Base-by-base conservation (phyloP, 345 rosid genomes). In the Boechera retrofracta region DNA sequence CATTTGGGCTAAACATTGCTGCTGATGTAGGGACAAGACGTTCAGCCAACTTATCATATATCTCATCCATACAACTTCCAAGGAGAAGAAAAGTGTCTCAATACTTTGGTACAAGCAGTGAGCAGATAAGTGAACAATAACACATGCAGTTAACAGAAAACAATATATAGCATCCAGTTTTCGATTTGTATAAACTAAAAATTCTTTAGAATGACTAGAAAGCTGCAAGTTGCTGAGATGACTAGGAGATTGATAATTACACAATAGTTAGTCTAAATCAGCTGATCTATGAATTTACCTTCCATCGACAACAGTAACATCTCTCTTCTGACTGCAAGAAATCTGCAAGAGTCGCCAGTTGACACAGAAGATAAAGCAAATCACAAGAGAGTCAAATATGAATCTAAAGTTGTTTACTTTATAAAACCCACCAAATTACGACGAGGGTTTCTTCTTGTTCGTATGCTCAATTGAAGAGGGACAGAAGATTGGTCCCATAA, bases 31-130 rank as follows among this genome's bases (percentile, higher is more conserved):
- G 91, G 75, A 90, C 77, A 65, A 92, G 67, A 39, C 85, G 87
- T 57, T 85, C 86, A 24, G 85, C 97, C 81, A 95, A 81, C 84
- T 77, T 78, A 80, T 91, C 91, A 82, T 85, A 95, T 48, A 89
- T 82, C 77, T 92, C 96, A 77, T 88, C 86, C 98, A 95, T 92
- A 72, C 82, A 81, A 57, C 99, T 92, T 82, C 64, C 59, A 68
- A 62, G 2, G 4, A 64, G 33, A n/a, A 28, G 26, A 26, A 18
- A 31, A 11, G 33, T 45, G 18, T 44, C 4, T 54, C 5, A 47
- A 36, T 38, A 36, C 67, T 54, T 60, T 36, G 12, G 29, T 15
- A 69, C 26, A 64, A 58, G 53, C 64, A 66, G 54, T 15, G 8
- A 38, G 21, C 10, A 67, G 7, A 60, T 42, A 67, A 26, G 71